Evolutionary conservation across 495 filamentous ascomycete species (phyloP).

Genomic region (Penicillium lividum): DNA sequence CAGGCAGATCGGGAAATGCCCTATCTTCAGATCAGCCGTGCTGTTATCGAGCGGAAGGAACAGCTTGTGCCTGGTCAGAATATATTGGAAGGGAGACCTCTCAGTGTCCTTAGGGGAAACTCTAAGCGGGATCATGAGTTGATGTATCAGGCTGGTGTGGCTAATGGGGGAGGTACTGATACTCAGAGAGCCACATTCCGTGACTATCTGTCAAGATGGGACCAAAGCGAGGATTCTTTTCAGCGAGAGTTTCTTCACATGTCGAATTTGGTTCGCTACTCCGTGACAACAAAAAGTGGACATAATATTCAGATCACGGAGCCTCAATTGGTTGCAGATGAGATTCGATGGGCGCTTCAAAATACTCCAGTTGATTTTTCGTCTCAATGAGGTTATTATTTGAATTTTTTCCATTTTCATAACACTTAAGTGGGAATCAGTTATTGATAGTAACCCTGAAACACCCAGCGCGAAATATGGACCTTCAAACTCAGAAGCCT

Average conservation of each 20-base stretch:
- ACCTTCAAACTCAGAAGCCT: neutral
- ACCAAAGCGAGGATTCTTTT: slow-evolving; percentile 3
- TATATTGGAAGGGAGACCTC: neutral
- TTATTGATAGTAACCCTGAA: too few species aligned
- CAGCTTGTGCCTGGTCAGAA: slow-evolving; percentile 5
- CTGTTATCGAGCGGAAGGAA: neutral
- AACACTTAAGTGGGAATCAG: too few species aligned
- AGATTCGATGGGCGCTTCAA: slow-evolving; percentile 12
- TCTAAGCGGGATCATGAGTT: slow-evolving; percentile 2
- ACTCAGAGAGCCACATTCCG: slow-evolving; percentile 4
- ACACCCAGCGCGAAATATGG: neutral
- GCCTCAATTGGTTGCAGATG: slow-evolving; percentile 6
- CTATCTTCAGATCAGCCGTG: slow-evolving; percentile 10
- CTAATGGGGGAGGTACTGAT: slow-evolving; percentile 1
- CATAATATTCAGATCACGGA: slow-evolving; percentile 14
- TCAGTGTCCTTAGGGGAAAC: slow-evolving; percentile 8
- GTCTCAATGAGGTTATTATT: too few species aligned
- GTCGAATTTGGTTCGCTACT: slow-evolving; percentile 2
- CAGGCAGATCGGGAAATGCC: slow-evolving; percentile 11
- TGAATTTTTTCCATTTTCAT: too few species aligned
- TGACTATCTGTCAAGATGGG: slow-evolving; percentile 3
- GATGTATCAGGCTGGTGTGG: slow-evolving; percentile 8
- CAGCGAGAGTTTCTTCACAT: slow-evolving; percentile 10
- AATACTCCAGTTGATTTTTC: neutral
- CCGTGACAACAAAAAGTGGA: slow-evolving; percentile 7